phyloP scores from a whole-genome alignment of 805 yeast species.

The Saccharomycopsis fermentans region DNA sequence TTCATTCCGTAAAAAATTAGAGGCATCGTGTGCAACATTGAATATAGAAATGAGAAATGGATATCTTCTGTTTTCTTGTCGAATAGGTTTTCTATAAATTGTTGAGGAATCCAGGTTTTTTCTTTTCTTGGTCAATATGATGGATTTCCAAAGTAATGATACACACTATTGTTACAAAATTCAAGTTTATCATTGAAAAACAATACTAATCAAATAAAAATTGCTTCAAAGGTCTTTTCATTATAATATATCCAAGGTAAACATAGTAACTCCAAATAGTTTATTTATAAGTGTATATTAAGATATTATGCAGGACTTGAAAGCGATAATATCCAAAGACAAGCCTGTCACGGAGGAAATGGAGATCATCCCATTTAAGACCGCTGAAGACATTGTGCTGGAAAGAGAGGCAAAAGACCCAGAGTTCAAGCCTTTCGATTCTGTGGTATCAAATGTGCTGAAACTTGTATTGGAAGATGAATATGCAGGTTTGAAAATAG shows the following conservation, averaged over 20 bases:
- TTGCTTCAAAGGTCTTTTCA: too few species aligned
- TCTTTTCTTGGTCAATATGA: not conserved
- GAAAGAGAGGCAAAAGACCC: slow-evolving; percentile 10
- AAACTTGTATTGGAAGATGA: slow-evolving; percentile 23
- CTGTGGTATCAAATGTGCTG: slow-evolving; percentile 15
- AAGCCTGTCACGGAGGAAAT: slow-evolving; percentile 7
- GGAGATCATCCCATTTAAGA: slow-evolving; percentile 7
- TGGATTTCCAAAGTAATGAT: not conserved
- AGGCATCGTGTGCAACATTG: not conserved
- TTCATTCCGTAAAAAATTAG: not conserved
- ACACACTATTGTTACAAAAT: too few species aligned
- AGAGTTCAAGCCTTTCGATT: slow-evolving; percentile 9
- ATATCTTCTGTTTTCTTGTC: not conserved
- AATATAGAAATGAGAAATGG: not conserved
- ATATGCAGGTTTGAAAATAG: slow-evolving; percentile 28
- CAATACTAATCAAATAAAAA: too few species aligned
- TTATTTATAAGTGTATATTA: not conserved
- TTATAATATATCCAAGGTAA: too few species aligned
- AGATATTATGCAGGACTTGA: slow-evolving; percentile 7
- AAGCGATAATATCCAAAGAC: slow-evolving; percentile 8
- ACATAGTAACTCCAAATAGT: not conserved
- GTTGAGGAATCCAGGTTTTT: not conserved
- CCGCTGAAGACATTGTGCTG: slow-evolving; percentile 14
- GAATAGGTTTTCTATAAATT: not conserved
- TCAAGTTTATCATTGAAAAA: too few species aligned